These are phyloP conservation scores for Fusarium hainanense DNA, from an alignment of 2,329 filamentous ascomycete genomes.

Conservation along the genomic window DNA sequence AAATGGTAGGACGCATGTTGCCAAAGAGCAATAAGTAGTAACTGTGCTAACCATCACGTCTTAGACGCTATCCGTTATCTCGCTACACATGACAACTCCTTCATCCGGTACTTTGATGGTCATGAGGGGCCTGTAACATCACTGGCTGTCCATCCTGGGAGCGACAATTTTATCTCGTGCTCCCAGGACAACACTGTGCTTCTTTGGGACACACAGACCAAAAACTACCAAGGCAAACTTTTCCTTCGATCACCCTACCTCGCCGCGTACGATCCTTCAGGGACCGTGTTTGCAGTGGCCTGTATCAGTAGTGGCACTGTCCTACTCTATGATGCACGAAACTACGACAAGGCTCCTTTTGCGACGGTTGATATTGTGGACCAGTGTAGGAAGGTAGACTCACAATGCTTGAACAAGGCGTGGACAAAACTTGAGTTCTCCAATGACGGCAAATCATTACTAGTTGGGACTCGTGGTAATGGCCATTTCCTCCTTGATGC, in stretches of 20 bases:
- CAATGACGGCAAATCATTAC: constrained; percentile 90
- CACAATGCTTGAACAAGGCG: constrained; percentile 70
- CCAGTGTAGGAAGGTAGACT: constrained; percentile 59
- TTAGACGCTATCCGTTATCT: constrained; percentile 85
- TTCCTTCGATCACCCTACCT: constrained; percentile 85
- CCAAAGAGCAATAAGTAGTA: not conserved
- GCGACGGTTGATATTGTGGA: constrained; percentile 83
- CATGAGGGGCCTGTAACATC: constrained; percentile 87
- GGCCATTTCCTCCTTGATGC: constrained; percentile 95
- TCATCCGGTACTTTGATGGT: constrained; percentile 94
- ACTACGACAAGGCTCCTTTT: constrained; percentile 93
- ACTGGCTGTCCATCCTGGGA: constrained; percentile 84
- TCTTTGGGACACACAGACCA: constrained; percentile 87
- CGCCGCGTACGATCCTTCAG: constrained; percentile 90
- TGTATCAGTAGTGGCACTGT: constrained; percentile 83
- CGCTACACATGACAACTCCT: constrained; percentile 94
- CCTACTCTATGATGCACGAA: constrained; percentile 91
- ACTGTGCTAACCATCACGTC: not conserved
- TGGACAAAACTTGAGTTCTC: constrained; percentile 97
- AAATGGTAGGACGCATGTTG: constrained; percentile 69
- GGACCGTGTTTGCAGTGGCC: constrained; percentile 89
- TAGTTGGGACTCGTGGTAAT: constrained; percentile 83
- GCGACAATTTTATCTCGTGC: constrained; percentile 92
- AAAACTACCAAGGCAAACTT: constrained; percentile 82
- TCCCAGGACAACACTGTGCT: constrained; percentile 90